Conservation (phyloP, 805 yeast genomes). For the Yarrowia sp. region DNA sequence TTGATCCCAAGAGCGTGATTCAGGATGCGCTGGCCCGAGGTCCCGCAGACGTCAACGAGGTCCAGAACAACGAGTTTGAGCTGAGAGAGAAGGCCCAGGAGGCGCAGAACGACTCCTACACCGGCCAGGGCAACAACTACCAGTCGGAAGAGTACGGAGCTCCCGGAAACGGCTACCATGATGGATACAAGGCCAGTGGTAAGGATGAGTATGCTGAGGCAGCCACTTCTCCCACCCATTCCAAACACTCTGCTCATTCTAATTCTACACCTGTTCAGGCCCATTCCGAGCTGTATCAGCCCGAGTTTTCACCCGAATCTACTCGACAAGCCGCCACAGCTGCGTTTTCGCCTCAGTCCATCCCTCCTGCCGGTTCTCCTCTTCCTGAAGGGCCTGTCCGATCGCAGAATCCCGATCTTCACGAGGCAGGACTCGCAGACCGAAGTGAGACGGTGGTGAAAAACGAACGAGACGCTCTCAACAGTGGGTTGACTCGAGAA, state of each 20-base stretch:
- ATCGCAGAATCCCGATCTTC: neutral
- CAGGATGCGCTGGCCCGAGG: conserved; percentile 28
- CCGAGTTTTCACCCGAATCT: conserved; percentile 24
- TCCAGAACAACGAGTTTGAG: conserved; percentile 16
- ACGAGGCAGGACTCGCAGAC: neutral
- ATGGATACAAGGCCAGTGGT: neutral
- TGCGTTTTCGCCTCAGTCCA: conserved; percentile 13
- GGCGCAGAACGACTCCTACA: neutral
- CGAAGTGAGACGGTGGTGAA: neutral
- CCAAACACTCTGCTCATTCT: neutral
- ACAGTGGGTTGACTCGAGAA: neutral
- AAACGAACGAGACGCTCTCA: neutral
- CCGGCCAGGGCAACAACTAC: neutral
- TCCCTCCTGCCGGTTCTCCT: conserved; percentile 25
- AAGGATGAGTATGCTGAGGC: neutral
- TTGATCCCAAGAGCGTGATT: conserved; percentile 26
- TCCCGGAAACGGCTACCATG: neutral
- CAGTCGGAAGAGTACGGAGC: neutral
- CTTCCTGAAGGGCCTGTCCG: conserved; percentile 7
- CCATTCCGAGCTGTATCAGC: conserved; percentile 24
- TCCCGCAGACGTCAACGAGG: conserved; percentile 17
- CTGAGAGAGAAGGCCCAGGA: neutral
- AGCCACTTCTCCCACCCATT: neutral
- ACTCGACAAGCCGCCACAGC: neutral
- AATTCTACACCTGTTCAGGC: neutral